A percentile compares a stretch with the other conserved stretches of the same genome.
These are phyloP conservation scores for Chlamydomonas incerta DNA, from an alignment of 139 green algal genomes.

Conservation along the genomic window DNA sequence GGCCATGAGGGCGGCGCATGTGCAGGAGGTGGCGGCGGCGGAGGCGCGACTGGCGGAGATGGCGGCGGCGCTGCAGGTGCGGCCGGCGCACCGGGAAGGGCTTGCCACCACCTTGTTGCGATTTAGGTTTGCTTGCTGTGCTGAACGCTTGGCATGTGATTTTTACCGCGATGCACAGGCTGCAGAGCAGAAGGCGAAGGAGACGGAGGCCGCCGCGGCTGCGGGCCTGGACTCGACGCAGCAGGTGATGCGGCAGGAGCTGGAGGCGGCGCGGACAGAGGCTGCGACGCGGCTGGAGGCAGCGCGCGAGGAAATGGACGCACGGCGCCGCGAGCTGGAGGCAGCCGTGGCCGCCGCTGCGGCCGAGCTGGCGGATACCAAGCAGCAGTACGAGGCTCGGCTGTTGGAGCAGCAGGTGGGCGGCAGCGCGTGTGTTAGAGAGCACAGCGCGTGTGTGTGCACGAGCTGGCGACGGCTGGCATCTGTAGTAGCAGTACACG, in stretches of 20 bases:
- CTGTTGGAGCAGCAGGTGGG: conserved; percentile 10
- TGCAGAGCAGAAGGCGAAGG: neutral
- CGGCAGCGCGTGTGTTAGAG: too few species aligned
- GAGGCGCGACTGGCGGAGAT: neutral
- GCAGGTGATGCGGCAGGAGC: neutral
- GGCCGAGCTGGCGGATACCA: neutral
- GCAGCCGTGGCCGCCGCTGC: neutral
- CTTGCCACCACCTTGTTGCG: too few species aligned
- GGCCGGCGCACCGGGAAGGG: too few species aligned
- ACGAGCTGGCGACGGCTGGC: too few species aligned
- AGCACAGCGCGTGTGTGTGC: too few species aligned
- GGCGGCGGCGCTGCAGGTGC: neutral
- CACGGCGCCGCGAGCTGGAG: neutral
- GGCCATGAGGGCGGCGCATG: neutral
- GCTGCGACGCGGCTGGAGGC: neutral
- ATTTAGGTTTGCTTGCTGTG: neutral
- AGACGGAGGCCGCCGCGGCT: neutral
- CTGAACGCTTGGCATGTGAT: neutral
- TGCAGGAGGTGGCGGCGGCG: conserved; percentile 2
- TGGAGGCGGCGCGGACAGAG: neutral
- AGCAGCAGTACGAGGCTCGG: conserved; percentile 2
- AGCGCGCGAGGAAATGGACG: neutral
- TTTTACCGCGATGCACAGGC: neutral
- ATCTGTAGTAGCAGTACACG: too few species aligned
- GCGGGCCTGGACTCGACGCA: neutral